phyloP scores from a whole-genome alignment of 139 green algal species.

The Chlamydomonas incerta region DNA sequence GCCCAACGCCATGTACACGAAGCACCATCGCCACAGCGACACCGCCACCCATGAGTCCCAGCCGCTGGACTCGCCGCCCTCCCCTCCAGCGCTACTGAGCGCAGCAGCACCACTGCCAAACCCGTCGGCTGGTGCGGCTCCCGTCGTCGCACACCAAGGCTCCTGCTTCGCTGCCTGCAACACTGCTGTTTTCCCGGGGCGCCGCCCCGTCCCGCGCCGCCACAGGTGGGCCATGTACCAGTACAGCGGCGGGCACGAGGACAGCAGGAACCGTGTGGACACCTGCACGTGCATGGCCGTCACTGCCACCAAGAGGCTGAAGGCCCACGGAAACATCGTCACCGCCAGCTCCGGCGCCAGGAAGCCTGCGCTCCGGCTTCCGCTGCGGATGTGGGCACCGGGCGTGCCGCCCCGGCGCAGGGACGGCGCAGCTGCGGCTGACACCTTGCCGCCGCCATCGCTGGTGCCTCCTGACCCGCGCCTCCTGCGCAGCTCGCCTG shows the following conservation, averaged over 20 bases:
- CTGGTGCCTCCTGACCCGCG: too few relatives aligned
- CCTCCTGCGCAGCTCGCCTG: too few relatives aligned
- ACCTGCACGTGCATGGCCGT: slow-evolving; percentile 91
- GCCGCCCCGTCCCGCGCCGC: not conserved
- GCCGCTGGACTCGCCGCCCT: too few relatives aligned
- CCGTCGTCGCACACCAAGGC: too few relatives aligned
- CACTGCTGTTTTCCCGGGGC: too few relatives aligned
- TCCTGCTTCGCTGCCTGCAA: too few relatives aligned
- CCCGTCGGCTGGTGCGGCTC: too few relatives aligned
- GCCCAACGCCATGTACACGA: slow-evolving; percentile 68
- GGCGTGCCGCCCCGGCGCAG: too few relatives aligned
- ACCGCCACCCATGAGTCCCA: slow-evolving; percentile 58
- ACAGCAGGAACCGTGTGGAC: slow-evolving; percentile 81
- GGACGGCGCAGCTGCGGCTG: too few relatives aligned
- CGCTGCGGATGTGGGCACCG: not conserved
- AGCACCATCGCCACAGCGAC: slow-evolving; percentile 54
- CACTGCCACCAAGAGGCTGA: slow-evolving; percentile 67
- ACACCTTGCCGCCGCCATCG: too few relatives aligned
- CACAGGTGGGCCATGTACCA: slow-evolving; percentile 80
- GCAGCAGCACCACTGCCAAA: too few relatives aligned
- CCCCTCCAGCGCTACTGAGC: too few relatives aligned
- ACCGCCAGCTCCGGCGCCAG: slow-evolving; percentile 51
- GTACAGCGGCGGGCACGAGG: slow-evolving; percentile 77
- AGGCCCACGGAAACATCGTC: slow-evolving; percentile 81
- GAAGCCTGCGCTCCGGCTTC: slow-evolving; percentile 23